phyloP scores from a whole-genome alignment of 2,329 filamentous ascomycete genomes.

The Ophiosphaerella narmari region DNA sequence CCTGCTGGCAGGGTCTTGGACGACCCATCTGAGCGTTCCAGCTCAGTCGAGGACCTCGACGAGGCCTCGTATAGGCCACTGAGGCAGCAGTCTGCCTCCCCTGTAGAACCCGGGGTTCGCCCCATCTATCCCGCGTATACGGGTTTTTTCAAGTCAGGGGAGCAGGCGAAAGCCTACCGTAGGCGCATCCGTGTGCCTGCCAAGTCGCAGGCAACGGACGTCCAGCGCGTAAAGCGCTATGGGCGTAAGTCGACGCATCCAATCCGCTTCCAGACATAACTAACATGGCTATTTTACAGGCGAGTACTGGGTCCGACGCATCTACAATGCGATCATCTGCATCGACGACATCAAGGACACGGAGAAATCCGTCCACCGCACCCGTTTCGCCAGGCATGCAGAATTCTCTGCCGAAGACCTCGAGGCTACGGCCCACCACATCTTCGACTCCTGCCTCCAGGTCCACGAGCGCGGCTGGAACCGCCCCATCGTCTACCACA shows the following conservation, averaged over 20 bases:
- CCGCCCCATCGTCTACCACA: slow-evolving; percentile 26
- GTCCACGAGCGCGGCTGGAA: slow-evolving; percentile 35
- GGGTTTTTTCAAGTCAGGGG: slow-evolving; percentile 20
- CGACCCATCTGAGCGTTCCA: no score
- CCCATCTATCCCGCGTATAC: slow-evolving; percentile 21
- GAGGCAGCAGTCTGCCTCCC: background rate
- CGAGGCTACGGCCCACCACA: slow-evolving; percentile 34
- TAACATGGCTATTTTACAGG: slow-evolving; percentile 9
- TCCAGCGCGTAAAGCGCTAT: slow-evolving; percentile 24
- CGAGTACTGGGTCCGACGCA: slow-evolving; percentile 36
- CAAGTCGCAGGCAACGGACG: slow-evolving; percentile 18
- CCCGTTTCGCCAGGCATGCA: slow-evolving; percentile 15
- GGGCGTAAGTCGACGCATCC: slow-evolving; percentile 19
- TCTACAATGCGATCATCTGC: slow-evolving; percentile 39
- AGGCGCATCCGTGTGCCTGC: slow-evolving; percentile 14
- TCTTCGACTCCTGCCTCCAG: slow-evolving; percentile 31
- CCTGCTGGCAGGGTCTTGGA: no score
- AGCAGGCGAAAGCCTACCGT: slow-evolving; percentile 24
- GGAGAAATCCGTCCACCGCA: slow-evolving; percentile 14
- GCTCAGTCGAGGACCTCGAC: background rate
- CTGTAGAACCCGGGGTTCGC: background rate
- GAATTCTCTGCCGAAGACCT: slow-evolving; percentile 23
- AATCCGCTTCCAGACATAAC: background rate
- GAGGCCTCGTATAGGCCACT: background rate
- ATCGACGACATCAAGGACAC: slow-evolving; percentile 22